Conservation (phyloP, 768 basidiomycete genomes). For the Podaxis sp. region DNA sequence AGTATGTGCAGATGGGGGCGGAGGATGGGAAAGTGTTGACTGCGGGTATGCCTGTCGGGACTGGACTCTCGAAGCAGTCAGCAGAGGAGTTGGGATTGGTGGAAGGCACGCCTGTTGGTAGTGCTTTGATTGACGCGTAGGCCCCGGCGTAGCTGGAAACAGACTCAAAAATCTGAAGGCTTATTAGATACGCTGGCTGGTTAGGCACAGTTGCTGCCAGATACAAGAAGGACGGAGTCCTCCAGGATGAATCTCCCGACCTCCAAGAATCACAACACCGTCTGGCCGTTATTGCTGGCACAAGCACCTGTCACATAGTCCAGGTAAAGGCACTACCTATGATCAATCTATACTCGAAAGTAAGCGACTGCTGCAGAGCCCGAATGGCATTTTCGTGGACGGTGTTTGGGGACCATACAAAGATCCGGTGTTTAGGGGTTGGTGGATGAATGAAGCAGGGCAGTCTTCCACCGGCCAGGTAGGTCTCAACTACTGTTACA, state of each 20-base stretch:
- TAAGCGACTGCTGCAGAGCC: conserved; percentile 44
- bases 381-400: conserved; percentile 77
- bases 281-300: conserved; percentile 91
- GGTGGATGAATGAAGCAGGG: conserved; percentile 99
- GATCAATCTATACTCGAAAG: not conserved
- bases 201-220: conserved; percentile 90
- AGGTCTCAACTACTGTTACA: not conserved
- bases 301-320: conserved; percentile 93
- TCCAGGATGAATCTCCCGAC: conserved; percentile 50
- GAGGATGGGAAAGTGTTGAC: conserved; percentile 62
- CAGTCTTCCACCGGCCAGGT: conserved; percentile 98
- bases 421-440: conserved; percentile 87
- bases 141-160: conserved; percentile 18
- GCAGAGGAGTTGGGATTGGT: conserved; percentile 82
- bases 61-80: conserved; percentile 71
- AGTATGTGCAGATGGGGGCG: conserved; percentile 74
- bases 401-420: conserved; percentile 94
- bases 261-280: conserved; percentile 77
- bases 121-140: conserved; percentile 92
- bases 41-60: conserved; percentile 82
- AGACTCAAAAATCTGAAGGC: not conserved
- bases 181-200: conserved; percentile 82
- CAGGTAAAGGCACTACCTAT: conserved; percentile 44
- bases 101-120: conserved; percentile 89
- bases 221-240: conserved; percentile 45